Conservation (phyloP, 805 yeast genomes). For the Yamadazyma sp. region DNA sequence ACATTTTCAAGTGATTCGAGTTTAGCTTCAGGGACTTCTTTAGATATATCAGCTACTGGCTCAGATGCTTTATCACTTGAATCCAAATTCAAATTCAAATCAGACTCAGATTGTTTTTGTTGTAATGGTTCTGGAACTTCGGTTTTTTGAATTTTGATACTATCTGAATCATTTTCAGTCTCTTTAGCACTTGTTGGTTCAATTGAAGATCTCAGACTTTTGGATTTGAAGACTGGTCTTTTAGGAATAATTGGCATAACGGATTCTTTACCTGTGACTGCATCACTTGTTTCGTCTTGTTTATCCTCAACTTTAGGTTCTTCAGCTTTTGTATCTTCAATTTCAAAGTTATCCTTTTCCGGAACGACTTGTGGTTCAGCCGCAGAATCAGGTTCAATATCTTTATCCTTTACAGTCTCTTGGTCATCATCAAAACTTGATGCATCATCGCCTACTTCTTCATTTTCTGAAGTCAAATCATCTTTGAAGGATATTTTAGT, state of each 20-base stretch:
- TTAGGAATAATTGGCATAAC: conserved; percentile 11
- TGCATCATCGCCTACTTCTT: conserved; percentile 14
- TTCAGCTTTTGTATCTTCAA: not conserved
- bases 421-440: conserved; percentile 30
- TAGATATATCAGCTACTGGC: not conserved
- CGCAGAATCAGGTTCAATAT: not conserved
- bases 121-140: not conserved
- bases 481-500: conserved; percentile 28
- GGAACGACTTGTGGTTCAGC: not conserved
- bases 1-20: too few relatives aligned
- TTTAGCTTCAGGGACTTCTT: not conserved
- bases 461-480: conserved; percentile 17
- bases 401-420: conserved; percentile 26
- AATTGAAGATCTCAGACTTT: conserved; percentile 3
- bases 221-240: conserved; percentile 5
- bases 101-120: too few relatives aligned
- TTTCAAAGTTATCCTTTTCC: conserved; percentile 1
- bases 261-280: not conserved
- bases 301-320: not conserved
- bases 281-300: not conserved
- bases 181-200: conserved; percentile 9
- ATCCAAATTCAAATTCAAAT: too few relatives aligned
- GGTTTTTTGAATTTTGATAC: too few relatives aligned
- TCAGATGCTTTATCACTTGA: too few relatives aligned
- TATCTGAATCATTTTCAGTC: conserved; percentile 6